Conservation (phyloP, 805 yeast genomes). For the Ogataea nakhonphanomensis region DNA sequence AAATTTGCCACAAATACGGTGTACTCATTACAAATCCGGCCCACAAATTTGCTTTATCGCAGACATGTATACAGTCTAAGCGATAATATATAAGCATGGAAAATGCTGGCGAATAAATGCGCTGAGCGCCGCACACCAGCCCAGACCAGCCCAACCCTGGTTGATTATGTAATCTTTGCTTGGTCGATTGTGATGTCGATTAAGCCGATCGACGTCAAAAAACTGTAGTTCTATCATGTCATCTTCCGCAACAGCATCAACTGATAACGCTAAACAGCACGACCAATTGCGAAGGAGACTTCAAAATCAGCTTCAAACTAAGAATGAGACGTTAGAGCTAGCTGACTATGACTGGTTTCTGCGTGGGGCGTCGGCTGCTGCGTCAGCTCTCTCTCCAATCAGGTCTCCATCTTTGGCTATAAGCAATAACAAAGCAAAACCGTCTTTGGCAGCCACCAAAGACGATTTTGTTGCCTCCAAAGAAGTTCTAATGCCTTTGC, state of each 20-base stretch:
- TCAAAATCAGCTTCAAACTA: slow-evolving; percentile 25
- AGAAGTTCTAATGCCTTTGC: slow-evolving; percentile 14
- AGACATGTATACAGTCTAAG: no score
- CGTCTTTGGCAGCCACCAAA: slow-evolving; percentile 23
- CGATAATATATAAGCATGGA: no score
- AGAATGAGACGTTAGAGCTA: slow-evolving; percentile 20
- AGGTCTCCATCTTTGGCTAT: slow-evolving; percentile 27
- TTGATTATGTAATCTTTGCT: no score
- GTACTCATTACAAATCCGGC: no score
- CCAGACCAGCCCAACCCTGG: no score
- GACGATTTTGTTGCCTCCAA: slow-evolving; percentile 9
- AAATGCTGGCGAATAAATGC: no score
- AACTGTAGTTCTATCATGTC: slow-evolving; percentile 3
- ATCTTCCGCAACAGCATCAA: slow-evolving; percentile 11
- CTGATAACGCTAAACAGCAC: slow-evolving; percentile 25
- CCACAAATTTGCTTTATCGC: no score
- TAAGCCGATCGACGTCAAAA: slow-evolving; percentile 4
- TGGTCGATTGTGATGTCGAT: neutral
- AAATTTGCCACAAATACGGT: no score
- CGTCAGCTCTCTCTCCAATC: slow-evolving; percentile 19
- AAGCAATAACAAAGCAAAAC: slow-evolving; percentile 25
- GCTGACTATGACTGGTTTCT: slow-evolving; percentile 33
- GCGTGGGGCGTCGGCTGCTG: slow-evolving; percentile 14
- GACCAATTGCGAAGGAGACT: slow-evolving; percentile 28
- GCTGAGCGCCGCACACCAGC: no score